Evolutionary conservation across 2,329 filamentous ascomycete species (phyloP), one percentile per base, ranked within the genome.

Genomic region (Colletotrichum sp.): DNA sequence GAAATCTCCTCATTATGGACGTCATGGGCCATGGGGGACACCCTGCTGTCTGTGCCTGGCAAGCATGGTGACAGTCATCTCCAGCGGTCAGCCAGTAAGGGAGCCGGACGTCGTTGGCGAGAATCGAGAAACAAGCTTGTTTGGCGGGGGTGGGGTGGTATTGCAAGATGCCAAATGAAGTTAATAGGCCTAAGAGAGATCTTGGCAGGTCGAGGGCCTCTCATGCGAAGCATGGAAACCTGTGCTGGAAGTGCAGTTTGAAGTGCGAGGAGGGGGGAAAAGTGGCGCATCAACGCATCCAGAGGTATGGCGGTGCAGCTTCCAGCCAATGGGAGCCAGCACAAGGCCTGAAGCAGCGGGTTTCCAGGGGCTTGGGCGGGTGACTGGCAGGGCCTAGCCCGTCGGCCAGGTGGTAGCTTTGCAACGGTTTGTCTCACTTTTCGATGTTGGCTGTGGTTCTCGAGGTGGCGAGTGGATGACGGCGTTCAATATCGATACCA

Each of bases 61-160:
- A 73, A 63, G 70, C 73, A 36, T 60, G 73, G 32, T 21, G 44
- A 32, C 59, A 65, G 34, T 52, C 64, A 65, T 52, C 18, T 73
- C 26, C 24, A 26, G 24, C 10, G 64, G 21, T 24, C 57, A 39
- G 18, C 70, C 74, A 76, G 64, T 76, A 59, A 74, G 55, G 28
- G 24, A 32, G 24, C 26, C 16, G 13, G 9, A 2, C 8, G n/a
- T 34, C 18, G 69, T 39, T 21, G 36, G 57, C 63, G 28, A 44
- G 39, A 44, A 49, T 24, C 5, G 24, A 34, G 52, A 21, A 62
- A 32, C 73, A 72, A 72, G 69, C 69, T 75, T 75, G 72, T 75
- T 75, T 64, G 49, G 74, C 64, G 70, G 74, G 64, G 74, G 64
- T 32, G 64, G 74, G 52, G 74, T 69, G 24, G 44, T 18, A 69